A percentile compares a stretch with the other conserved stretches of the same genome.
Conservation (phyloP, 163 green algal genomes). For the Scenedesmus sp. region DNA sequence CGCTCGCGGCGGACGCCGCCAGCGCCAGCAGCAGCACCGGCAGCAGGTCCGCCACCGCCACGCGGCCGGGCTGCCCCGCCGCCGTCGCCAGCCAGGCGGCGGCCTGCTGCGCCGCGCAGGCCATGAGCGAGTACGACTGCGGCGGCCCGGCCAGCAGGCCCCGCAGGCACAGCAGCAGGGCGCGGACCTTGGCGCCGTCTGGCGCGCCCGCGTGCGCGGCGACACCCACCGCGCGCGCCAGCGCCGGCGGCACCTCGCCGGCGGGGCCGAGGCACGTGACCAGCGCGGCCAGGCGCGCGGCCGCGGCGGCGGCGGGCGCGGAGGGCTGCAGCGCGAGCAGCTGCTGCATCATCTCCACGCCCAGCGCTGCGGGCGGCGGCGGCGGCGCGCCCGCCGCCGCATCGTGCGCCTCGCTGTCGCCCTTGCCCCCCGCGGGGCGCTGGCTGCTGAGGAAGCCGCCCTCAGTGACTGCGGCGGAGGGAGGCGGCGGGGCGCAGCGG, state of each 20-base stretch:
- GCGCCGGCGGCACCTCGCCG: neutral
- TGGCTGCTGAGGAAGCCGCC: conserved; percentile 24
- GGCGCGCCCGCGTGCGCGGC: neutral
- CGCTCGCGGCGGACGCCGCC: neutral
- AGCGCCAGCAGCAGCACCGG: conserved; percentile 34
- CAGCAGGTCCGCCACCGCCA: conserved; percentile 11
- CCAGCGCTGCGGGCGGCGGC: neutral
- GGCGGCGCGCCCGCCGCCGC: neutral
- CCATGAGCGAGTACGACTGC: neutral
- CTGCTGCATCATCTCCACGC: conserved; percentile 25
- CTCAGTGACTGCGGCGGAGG: conserved; percentile 1
- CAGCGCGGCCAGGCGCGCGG: conserved; percentile 19
- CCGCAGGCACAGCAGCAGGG: conserved; percentile 14
- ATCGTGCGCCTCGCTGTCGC: neutral
- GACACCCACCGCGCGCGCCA: neutral
- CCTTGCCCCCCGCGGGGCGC: neutral
- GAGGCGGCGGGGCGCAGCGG: no score
- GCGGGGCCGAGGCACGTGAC: neutral
- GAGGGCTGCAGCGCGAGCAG: neutral
- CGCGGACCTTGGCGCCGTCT: neutral
- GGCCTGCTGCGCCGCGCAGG: neutral
- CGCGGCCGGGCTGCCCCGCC: neutral
- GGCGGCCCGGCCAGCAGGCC: neutral
- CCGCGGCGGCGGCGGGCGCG: conserved; percentile 6
- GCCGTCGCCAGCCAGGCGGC: conserved; percentile 6